Percentiles rank a stretch among this genome's conserved stretches.
Conservation (phyloP, 2,329 filamentous ascomycete species). For the Penicillium crustosum region DNA sequence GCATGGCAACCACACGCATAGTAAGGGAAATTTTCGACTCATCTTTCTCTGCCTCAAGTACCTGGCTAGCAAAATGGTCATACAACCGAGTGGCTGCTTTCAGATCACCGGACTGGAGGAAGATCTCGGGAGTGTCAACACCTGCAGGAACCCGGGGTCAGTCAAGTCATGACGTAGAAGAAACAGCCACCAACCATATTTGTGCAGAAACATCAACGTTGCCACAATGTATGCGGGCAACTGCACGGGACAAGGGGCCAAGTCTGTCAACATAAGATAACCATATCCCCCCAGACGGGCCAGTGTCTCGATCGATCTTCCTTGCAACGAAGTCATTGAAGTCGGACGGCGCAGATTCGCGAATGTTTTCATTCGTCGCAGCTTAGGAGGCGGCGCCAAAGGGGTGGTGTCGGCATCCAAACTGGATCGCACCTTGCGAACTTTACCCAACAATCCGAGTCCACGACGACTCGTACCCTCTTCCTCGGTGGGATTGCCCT, state of each 20-base stretch:
- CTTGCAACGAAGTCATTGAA: constrained; percentile 37
- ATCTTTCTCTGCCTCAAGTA: constrained; percentile 38
- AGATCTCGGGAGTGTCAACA: constrained; percentile 34
- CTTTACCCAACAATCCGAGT: constrained; percentile 27
- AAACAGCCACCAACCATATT: constrained; percentile 14
- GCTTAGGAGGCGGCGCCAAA: constrained; percentile 18
- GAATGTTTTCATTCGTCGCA: constrained; percentile 45
- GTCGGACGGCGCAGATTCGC: constrained; percentile 31
- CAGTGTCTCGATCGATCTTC: constrained; percentile 42
- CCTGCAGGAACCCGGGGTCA: constrained; percentile 19
- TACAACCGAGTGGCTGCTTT: constrained; percentile 39
- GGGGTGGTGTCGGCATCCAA: constrained; percentile 26
- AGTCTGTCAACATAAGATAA: constrained; percentile 37
- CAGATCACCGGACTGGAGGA: constrained; percentile 38
- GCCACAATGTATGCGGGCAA: constrained; percentile 48
- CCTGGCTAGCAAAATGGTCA: constrained; percentile 42
- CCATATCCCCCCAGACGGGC: constrained; percentile 46
- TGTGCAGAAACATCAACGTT: constrained; percentile 37
- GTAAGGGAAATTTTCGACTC: constrained; percentile 36
- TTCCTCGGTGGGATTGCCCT: background rate
- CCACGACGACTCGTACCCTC: constrained; percentile 17
- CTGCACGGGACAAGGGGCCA: constrained; percentile 40
- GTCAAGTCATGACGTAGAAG: constrained; percentile 5
- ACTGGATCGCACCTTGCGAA: constrained; percentile 39
- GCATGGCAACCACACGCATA: constrained; percentile 35